phyloP scores from a whole-genome alignment of 208 protist genomes.

The Leishmania aethiopica region DNA sequence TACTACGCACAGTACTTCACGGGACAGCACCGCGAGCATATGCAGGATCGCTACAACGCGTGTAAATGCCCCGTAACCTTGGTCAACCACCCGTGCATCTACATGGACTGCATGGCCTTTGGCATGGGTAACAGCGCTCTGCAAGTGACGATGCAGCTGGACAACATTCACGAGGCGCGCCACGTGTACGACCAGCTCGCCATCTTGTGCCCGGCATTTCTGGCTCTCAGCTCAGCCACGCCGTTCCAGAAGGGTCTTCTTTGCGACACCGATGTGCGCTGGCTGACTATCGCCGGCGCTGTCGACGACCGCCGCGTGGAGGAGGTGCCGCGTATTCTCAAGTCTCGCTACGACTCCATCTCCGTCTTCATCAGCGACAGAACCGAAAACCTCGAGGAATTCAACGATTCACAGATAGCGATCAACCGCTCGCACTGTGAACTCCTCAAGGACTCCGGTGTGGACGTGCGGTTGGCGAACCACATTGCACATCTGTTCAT shows the following conservation, averaged over 20 bases:
- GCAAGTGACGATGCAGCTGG: slow-evolving; percentile 98
- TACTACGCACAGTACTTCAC: slow-evolving; percentile 94
- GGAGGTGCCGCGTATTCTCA: slow-evolving; percentile 92
- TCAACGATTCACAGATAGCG: slow-evolving; percentile 86
- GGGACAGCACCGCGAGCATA: slow-evolving; percentile 55
- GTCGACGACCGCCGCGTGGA: slow-evolving; percentile 97
- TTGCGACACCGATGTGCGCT: slow-evolving; percentile 96
- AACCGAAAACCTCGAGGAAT: slow-evolving; percentile 65
- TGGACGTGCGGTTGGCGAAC: slow-evolving; percentile 94
- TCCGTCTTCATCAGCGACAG: slow-evolving; percentile 90
- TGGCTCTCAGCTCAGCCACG: slow-evolving; percentile 96
- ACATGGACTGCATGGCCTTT: slow-evolving; percentile 99
- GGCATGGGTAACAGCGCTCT: slow-evolving; percentile 99
- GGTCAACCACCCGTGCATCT: slow-evolving; percentile 93
- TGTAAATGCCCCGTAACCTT: slow-evolving; percentile 84
- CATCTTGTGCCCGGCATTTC: slow-evolving; percentile 94
- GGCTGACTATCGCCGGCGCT: slow-evolving; percentile 95
- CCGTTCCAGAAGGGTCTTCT: slow-evolving; percentile 97
- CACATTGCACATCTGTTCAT: slow-evolving; percentile 99
- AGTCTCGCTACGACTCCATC: slow-evolving; percentile 97
- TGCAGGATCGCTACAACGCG: slow-evolving; percentile 81
- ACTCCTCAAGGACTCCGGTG: slow-evolving; percentile 68
- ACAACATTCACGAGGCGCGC: slow-evolving; percentile 93
- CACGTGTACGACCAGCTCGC: slow-evolving; percentile 98
- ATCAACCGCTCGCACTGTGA: slow-evolving; percentile 90